Conservation (phyloP, 176 grass and related monocot species). For the Neostapfia colusana region DNA sequence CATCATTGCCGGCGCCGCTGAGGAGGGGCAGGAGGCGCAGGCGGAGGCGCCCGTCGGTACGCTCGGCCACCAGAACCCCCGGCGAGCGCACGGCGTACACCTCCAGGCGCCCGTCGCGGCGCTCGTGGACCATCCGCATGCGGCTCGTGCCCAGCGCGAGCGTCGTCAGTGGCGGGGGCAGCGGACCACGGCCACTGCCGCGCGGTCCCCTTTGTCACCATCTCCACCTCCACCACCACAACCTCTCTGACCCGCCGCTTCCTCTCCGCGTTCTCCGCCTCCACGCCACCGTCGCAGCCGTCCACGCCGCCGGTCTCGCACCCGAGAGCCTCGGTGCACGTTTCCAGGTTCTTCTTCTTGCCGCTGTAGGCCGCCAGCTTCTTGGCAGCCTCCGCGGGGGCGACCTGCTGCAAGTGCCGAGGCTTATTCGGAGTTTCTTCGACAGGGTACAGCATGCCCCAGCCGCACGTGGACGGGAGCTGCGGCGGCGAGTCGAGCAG, state of each 20-base stretch:
- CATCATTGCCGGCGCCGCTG: background rate
- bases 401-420: background rate
- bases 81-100: constrained; percentile 46
- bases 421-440: constrained; percentile 13
- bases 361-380: constrained; percentile 32
- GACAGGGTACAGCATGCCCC: constrained; percentile 18
- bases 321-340: constrained; percentile 77
- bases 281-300: background rate
- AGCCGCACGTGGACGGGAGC: constrained; percentile 1
- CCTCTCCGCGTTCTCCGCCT: constrained; percentile 15
- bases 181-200: constrained; percentile 1
- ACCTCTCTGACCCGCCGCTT: constrained; percentile 33
- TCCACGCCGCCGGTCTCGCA: constrained; percentile 64
- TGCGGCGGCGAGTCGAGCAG: constrained; percentile 39
- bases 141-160: constrained; percentile 41
- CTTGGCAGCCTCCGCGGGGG: background rate
- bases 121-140: constrained; percentile 52
- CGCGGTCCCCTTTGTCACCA: constrained; percentile 2
- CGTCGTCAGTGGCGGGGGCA: constrained; percentile 70
- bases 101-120: constrained; percentile 55
- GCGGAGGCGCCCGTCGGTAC: constrained; percentile 59
- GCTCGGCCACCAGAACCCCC: constrained; percentile 55
- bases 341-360: constrained; percentile 59
- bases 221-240: background rate
- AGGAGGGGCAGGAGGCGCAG: constrained; percentile 37